phyloP scores from a whole-genome alignment of 164 flowering plant genomes.

The Aristolochia californica region DNA sequence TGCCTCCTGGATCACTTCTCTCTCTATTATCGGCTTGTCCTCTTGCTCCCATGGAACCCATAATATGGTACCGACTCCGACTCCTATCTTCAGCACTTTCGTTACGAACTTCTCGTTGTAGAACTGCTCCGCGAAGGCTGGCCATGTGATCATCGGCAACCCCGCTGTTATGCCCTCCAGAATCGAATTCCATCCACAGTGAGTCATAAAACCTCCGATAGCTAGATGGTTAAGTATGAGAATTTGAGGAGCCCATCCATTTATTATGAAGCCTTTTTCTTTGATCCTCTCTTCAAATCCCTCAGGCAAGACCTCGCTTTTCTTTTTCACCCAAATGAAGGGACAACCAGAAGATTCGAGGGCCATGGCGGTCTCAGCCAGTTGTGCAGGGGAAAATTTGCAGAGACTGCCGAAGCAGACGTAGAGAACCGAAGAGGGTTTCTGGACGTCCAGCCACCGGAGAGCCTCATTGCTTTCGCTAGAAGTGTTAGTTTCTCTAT shows the following conservation, averaged over 20 bases:
- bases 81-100: conserved; percentile 29
- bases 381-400: conserved; percentile 15
- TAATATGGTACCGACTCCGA: conserved; percentile 16
- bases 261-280: conserved; percentile 35
- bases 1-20: conserved; percentile 16
- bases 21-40: background rate
- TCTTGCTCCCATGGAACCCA: background rate
- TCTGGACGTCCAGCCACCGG: conserved; percentile 16
- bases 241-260: conserved; percentile 68
- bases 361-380: conserved; percentile 37
- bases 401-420: conserved; percentile 12
- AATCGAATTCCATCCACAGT: conserved; percentile 28
- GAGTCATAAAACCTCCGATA: conserved; percentile 17
- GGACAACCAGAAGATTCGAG: conserved; percentile 31
- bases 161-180: conserved; percentile 23
- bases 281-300: conserved; percentile 10
- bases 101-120: conserved; percentile 40
- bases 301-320: background rate
- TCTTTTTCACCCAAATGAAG: conserved; percentile 8
- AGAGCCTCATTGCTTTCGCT: conserved; percentile 6
- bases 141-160: conserved; percentile 33
- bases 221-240: conserved; percentile 40
- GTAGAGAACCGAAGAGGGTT: conserved; percentile 14
- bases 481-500: conserved; percentile 15
- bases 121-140: conserved; percentile 29